Base-by-base conservation (phyloP, 441 rosid species). In the Pelargonium fulgidum region DNA sequence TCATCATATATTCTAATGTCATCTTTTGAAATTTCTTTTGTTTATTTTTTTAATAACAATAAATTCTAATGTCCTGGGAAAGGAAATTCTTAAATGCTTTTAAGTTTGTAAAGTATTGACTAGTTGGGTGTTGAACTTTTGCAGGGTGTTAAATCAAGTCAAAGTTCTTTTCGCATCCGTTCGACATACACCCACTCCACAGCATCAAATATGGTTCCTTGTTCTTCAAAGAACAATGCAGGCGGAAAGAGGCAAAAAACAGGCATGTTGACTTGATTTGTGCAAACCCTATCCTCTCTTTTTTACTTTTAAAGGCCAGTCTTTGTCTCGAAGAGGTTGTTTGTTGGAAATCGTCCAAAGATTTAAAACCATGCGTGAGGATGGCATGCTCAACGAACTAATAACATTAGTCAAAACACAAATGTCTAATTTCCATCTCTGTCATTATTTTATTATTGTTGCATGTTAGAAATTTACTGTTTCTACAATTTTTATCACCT, bases 141-240 rank as follows among this genome's bases (percentile, higher is more conserved):
- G 82, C 91, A 91, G 99, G 91, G 83, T 66, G 84, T 82, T 77
- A 86, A 85, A 85, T 82, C 83, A 65, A 82, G 87, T 66, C 73
- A 82, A 47, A 80, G 85, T 70, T 69, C 85, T 73, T 85, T 84
- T 67, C 87, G 82, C 50, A 81, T 93, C 70, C 92, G 92, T 73
- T 76, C 91, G 83, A 87, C 88, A 50, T 93, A 86, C 79, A 72
- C 81, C n/a, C 78, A 75, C 69, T 20, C 66, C 10, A 78, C 67
- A 74, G 67, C 81, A 41, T 80, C 80, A 61, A 76, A 70, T 74
- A 72, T 4, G 56, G 73, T 74, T 68, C 76, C 70, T 42, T 70
- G 75, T 75, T 74, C 72, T 52, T 78, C 73, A 7, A 82, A 77
- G 69, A 73, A 71, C 73, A 78, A 64, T n/a, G 80, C 72, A 65